These are phyloP conservation scores for Dipteronia dyeriana DNA, from an alignment of 345 rosid species.

Conservation along the genomic window DNA sequence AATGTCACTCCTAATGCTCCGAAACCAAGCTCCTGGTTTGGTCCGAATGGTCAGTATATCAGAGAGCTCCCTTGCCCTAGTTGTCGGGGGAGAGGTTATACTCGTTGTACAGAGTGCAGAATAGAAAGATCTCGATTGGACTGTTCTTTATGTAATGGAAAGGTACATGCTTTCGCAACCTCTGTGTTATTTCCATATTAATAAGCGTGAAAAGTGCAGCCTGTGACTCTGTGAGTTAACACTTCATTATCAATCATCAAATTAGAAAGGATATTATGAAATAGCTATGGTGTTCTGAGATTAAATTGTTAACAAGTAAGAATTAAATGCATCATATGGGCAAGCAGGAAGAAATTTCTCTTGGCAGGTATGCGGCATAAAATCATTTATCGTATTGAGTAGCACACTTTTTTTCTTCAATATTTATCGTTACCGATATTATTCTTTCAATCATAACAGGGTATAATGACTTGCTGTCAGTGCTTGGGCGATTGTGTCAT, in stretches of 20 bases:
- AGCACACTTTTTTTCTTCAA: not conserved
- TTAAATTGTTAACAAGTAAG: no score
- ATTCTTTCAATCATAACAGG: conserved; percentile 41
- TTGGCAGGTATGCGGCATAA: not conserved
- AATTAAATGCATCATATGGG: not conserved
- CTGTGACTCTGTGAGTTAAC: not conserved
- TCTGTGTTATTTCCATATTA: not conserved
- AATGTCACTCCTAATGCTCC: conserved; percentile 37
- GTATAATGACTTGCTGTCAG: conserved; percentile 70
- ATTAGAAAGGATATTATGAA: not conserved
- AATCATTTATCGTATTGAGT: not conserved
- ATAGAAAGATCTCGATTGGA: conserved; percentile 70
- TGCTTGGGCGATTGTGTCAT: conserved; percentile 91
- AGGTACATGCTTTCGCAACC: conserved; percentile 42
- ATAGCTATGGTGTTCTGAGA: not conserved
- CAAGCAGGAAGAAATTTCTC: not conserved
- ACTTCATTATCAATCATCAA: not conserved
- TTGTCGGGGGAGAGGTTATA: conserved; percentile 93
- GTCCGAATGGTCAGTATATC: conserved; percentile 91
- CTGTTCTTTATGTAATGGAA: conserved; percentile 78
- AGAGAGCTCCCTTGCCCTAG: conserved; percentile 93
- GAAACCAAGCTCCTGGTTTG: conserved; percentile 89
- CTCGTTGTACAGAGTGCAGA: conserved; percentile 83
- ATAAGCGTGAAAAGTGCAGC: not conserved
- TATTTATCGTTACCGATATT: not conserved